phyloP scores from a whole-genome alignment of 1,139 yeast species.

The Saccharomycopsis phalli region DNA sequence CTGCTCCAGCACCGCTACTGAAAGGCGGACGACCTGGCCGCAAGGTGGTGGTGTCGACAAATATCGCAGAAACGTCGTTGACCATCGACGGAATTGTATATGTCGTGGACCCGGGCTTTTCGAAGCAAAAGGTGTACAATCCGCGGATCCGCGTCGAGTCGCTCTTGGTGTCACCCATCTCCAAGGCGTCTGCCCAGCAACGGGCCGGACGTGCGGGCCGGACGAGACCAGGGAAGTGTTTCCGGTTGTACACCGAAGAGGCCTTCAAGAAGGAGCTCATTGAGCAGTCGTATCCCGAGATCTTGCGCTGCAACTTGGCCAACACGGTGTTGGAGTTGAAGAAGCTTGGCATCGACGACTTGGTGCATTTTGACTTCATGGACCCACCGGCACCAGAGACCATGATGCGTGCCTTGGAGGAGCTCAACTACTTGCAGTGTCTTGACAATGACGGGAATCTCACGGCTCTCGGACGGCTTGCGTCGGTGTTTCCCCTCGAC shows the following conservation, averaged over 20 bases:
- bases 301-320: constrained; percentile 80
- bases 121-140: constrained; percentile 93
- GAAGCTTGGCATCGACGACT: constrained; percentile 88
- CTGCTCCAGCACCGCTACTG: constrained; percentile 65
- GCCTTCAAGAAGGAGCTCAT: constrained; percentile 91
- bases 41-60: constrained; percentile 88
- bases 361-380: constrained; percentile 97
- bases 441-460: constrained; percentile 87
- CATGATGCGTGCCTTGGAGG: constrained; percentile 98
- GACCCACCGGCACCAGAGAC: constrained; percentile 99
- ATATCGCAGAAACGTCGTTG: constrained; percentile 95
- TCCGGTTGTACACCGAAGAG: constrained; percentile 91
- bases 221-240: constrained; percentile 97
- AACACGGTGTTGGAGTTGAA: constrained; percentile 89
- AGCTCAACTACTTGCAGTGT: constrained; percentile 81
- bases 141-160: constrained; percentile 96
- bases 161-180: constrained; percentile 86
- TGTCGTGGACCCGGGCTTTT: constrained; percentile 96
- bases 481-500: constrained; percentile 91
- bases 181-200: constrained; percentile 96
- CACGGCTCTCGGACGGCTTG: constrained; percentile 80
- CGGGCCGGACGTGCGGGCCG: constrained; percentile 99
- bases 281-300: constrained; percentile 94
- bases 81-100: constrained; percentile 97
- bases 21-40: constrained; percentile 79